Evolutionary conservation across 2,329 filamentous ascomycete genomes (phyloP).

Genomic region (Aspergillus alliaceus): DNA sequence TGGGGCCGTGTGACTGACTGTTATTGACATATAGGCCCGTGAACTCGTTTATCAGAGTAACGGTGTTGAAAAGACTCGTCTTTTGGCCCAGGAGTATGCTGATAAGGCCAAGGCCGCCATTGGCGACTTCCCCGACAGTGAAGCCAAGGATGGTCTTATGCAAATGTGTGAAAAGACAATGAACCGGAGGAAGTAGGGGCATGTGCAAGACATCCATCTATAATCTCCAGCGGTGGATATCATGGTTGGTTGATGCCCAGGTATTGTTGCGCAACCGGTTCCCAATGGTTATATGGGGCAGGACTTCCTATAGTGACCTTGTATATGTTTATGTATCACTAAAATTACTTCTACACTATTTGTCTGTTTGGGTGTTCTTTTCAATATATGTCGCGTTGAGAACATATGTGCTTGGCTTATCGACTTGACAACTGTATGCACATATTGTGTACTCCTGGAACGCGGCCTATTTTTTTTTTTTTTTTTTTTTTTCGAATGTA

Average conservation of each 20-base stretch:
- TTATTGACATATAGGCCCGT: slow-evolving; percentile 64
- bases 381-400: no score
- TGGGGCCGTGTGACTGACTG: slow-evolving; percentile 10
- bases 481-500: not conserved
- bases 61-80: slow-evolving; percentile 88
- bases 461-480: no score
- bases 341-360: not conserved
- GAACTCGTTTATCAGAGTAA: slow-evolving; percentile 79
- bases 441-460: no score
- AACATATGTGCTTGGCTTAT: no score
- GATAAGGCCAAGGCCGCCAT: slow-evolving; percentile 87
- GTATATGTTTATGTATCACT: slow-evolving; percentile 2
- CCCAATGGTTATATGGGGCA: not conserved
- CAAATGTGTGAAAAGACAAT: slow-evolving; percentile 95
- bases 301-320: not conserved
- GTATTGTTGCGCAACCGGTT: not conserved
- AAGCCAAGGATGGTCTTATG: slow-evolving; percentile 85
- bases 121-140: slow-evolving; percentile 81
- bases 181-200: slow-evolving; percentile 72
- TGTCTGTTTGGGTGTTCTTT: not conserved
- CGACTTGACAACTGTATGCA: not conserved
- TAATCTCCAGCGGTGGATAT: not conserved
- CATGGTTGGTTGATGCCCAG: not conserved
- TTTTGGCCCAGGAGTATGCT: slow-evolving; percentile 85
- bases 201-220: not conserved